Evolutionary conservation across 2,329 filamentous ascomycete genomes (phyloP).

Genomic region (Botrytis fabae): DNA sequence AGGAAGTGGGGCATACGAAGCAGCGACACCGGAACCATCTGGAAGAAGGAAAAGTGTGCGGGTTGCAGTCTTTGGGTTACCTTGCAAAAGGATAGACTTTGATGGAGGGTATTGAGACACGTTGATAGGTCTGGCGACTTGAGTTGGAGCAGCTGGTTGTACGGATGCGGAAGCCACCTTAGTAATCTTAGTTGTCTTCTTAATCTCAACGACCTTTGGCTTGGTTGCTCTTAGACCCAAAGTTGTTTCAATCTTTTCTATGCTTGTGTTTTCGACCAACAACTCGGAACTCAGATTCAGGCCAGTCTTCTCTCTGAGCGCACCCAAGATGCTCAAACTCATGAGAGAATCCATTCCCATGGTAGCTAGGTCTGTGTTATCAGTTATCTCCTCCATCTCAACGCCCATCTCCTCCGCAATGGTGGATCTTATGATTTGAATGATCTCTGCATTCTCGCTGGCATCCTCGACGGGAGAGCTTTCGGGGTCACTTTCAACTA

Average conservation of each 20-base stretch:
- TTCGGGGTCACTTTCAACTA: slow-evolving; percentile 12
- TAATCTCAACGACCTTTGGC: slow-evolving; percentile 15
- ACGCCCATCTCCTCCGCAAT: slow-evolving; percentile 23
- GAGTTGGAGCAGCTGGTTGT: slow-evolving; percentile 9
- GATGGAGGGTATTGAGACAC: slow-evolving; percentile 26
- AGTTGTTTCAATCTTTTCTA: slow-evolving; percentile 31
- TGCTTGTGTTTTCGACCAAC: slow-evolving; percentile 32
- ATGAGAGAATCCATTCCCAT: slow-evolving; percentile 26
- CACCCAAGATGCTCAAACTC: slow-evolving; percentile 21
- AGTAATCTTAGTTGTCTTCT: slow-evolving; percentile 1
- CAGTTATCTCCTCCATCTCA: slow-evolving; percentile 23
- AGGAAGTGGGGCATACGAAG: slow-evolving; percentile 30
- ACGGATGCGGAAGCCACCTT: neutral
- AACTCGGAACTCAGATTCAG: slow-evolving; percentile 46
- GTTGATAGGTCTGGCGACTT: slow-evolving; percentile 9
- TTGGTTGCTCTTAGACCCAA: slow-evolving; percentile 27
- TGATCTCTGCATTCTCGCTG: slow-evolving; percentile 14
- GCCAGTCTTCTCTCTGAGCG: slow-evolving; percentile 21
- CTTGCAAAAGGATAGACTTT: slow-evolving; percentile 47
- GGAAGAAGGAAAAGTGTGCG: slow-evolving; percentile 49
- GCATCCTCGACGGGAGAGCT: neutral
- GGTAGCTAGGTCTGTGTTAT: slow-evolving; percentile 22
- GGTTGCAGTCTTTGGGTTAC: slow-evolving; percentile 49
- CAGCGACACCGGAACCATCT: slow-evolving; percentile 48
- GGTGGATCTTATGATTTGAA: slow-evolving; percentile 30